Evolutionary conservation across 2,329 filamentous ascomycete genomes (phyloP), one percentile per base, ranked within the genome.

Genomic region (Diaporthe nobilis): DNA sequence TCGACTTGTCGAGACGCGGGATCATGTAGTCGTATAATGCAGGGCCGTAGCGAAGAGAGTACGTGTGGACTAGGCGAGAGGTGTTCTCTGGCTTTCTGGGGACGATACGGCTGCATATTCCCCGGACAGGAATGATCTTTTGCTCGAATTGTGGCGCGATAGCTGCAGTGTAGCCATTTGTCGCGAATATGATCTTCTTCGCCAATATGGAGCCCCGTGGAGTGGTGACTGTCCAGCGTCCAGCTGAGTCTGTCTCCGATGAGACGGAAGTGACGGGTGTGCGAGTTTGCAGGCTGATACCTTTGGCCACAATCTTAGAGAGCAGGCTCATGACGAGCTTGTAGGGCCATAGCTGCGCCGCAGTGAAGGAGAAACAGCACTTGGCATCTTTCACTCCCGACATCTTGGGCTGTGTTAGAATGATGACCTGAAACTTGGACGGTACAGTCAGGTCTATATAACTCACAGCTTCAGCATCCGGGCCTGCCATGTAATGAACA

Each of bases 111-210:
- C 81, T 82, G 74, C 82, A 84, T 3, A 82, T 83, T 1, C 90
- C 92, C 55, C 92, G 88, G 3, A 89, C 87, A 0, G 93, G 93
- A 12, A 93, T 86, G 75, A 94, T 93, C 13, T 90, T 88, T 75
- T 88, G 87, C 9, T 85, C 82, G 80, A 93, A 93, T 73, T 87
- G 81, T 0, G 91, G 91, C 1, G 92, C 83, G 8, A 94, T 81
- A 17, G 88, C 87, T 1, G 91, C 88, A 0, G 92, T 93, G 81
- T 94, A 94, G 17, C 86, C 92, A 78, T 94, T 94, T 1, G 91
- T 94, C 22, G 92, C 92, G 58, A 93, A 86, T 25, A 94, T 84
- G 20, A 94, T 85, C 47, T 87, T 88, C 37, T 84, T 85, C 1
- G 92, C 86, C 13, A 79, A 81, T 71, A 93, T 87, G 0, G 77